Evolutionary conservation across 2,329 filamentous ascomycete species (phyloP), one percentile per base, ranked within the genome.

Genomic region (Aspergillus sergii): DNA sequence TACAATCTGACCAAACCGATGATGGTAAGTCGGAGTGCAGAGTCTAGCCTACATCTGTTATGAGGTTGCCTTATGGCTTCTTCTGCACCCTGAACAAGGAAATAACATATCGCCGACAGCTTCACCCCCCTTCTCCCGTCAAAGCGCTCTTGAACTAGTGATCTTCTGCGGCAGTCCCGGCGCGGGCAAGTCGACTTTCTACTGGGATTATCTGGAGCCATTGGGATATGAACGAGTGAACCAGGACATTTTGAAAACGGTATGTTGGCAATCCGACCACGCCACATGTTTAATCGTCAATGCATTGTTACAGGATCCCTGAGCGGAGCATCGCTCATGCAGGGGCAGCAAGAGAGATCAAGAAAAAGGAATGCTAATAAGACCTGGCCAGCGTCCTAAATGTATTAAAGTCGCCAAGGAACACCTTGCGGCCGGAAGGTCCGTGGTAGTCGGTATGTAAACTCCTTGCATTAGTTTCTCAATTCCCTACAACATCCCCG

Each of bases 101-200:
- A 45, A 61, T 55, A 30, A 54, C 61, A 28, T 32, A 54, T 39
- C 28, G 32, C 30, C 9, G 12, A 55, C 46, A 75, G 72, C 56
- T 48, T 60, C 68, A 36, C 65, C 73, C 64, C 63, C 69, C 2
- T 81, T 86, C 67, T 82, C 85, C 54, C 92, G 89, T 79, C 85
- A 83, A 58, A 87, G 90, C 71, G 76, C 85, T 7, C 77, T 88
- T 67, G 94, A 97, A 60, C 81, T 98, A 16, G 86, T 98, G 28
- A 78, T 98, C 9, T 92, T 96, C 75, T 94, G 92, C 72, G 95
- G 95, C 1, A 92, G 91, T 55, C 95, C 95, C 0, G 94, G 92
- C 1, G 88, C 93, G 3, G 95, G 95, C 21, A 98, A 99, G 78
- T 96, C 92, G 45, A 94, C 93, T 0, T 97, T 95, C 72, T 97